phyloP scores from a whole-genome alignment of 2,329 filamentous ascomycete genomes.

The Ophiostoma populinum region DNA sequence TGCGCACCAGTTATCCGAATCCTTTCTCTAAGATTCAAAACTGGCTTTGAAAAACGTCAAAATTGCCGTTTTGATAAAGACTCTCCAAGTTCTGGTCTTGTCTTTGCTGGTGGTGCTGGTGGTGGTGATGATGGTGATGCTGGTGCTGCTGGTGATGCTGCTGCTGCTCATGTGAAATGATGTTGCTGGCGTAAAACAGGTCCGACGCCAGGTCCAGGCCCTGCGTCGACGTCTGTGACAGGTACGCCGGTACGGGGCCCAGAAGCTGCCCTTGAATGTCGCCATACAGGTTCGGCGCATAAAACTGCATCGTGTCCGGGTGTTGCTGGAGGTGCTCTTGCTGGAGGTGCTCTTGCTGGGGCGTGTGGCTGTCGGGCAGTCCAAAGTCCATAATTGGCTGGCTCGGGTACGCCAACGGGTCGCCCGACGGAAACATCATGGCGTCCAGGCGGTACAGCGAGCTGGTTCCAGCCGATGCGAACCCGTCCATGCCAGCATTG shows the following conservation, averaged over 20 bases:
- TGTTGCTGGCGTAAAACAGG: constrained; percentile 10
- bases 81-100: too few species aligned
- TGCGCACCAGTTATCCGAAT: too few species aligned
- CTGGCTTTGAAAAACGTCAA: too few species aligned
- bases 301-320: constrained; percentile 26
- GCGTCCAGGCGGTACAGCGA: constrained; percentile 52
- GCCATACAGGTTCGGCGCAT: constrained; percentile 36
- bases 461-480: constrained; percentile 16
- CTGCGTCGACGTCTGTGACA: constrained; percentile 8
- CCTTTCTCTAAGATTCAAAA: too few species aligned
- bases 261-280: constrained; percentile 60
- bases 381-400: constrained; percentile 46
- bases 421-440: constrained; percentile 65
- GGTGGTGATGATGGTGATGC: constrained; percentile 4
- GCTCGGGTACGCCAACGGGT: constrained; percentile 66
- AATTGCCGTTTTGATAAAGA: too few species aligned
- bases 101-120: constrained; percentile 3
- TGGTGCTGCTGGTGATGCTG: neutral
- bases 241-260: constrained; percentile 31
- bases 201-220: constrained; percentile 8
- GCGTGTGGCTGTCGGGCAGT: constrained; percentile 6
- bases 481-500: constrained; percentile 1
- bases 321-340: constrained; percentile 16
- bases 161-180: constrained; percentile 9
- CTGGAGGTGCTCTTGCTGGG: neutral